Conservation (phyloP, 306 rosid genomes). For the Trifolium subterraneum region DNA sequence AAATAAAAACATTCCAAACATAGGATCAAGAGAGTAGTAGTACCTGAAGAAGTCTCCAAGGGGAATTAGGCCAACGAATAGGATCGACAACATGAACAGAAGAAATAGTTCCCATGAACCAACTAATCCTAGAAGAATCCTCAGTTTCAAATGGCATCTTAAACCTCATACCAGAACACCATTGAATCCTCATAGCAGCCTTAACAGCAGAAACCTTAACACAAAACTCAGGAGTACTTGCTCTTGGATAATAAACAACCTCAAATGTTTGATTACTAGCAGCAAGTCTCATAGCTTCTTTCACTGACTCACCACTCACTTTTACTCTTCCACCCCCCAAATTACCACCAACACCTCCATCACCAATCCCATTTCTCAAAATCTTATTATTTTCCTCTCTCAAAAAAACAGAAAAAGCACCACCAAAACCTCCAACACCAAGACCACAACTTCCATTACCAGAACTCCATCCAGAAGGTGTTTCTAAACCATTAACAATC, state of each 20-base stretch:
- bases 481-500: conserved; percentile 53
- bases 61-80: conserved; percentile 90
- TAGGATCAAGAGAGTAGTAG: not conserved
- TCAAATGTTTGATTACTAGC: conserved; percentile 74
- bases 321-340: conserved; percentile 46
- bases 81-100: conserved; percentile 87
- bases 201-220: conserved; percentile 71
- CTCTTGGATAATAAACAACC: conserved; percentile 80
- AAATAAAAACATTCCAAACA: not conserved
- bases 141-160: conserved; percentile 99
- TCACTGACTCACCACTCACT: conserved; percentile 76
- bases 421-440: conserved; percentile 58
- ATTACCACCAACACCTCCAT: conserved; percentile 20
- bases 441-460: conserved; percentile 45
- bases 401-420: conserved; percentile 65
- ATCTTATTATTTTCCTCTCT: conserved; percentile 65
- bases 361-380: conserved; percentile 58
- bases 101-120: conserved; percentile 97
- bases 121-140: conserved; percentile 93
- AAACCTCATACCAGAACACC: conserved; percentile 95
- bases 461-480: conserved; percentile 67
- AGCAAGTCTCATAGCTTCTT: conserved; percentile 72
- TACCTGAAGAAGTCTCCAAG: conserved; percentile 99
- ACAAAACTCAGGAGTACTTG: conserved; percentile 90
- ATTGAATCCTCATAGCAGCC: conserved; percentile 80